Conservation (phyloP, 1,139 yeast species). For the Saccharomyces hybrid region DNA sequence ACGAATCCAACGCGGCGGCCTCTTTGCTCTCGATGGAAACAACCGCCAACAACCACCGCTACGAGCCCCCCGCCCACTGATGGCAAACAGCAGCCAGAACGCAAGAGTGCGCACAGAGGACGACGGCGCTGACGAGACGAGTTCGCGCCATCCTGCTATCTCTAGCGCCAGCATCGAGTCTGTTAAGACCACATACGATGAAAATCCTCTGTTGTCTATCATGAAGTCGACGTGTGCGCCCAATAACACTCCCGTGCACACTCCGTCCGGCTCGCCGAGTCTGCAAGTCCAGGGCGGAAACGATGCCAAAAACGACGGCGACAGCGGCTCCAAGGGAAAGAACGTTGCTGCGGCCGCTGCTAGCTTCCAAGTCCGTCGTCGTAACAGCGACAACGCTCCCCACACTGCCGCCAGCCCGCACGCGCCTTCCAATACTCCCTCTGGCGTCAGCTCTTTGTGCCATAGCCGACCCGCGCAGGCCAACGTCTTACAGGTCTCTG, state of each 20-base stretch:
- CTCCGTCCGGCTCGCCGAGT: constrained; percentile 6
- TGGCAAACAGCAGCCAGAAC: neutral
- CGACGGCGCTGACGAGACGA: neutral
- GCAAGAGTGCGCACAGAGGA: neutral
- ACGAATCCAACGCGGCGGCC: constrained; percentile 1
- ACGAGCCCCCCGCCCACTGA: neutral
- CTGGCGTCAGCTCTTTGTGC: neutral
- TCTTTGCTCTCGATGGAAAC: constrained; percentile 1
- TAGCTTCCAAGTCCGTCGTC: neutral
- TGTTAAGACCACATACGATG: constrained; percentile 12
- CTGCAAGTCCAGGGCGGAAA: neutral
- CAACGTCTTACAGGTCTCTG: neutral
- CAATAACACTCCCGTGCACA: constrained; percentile 24
- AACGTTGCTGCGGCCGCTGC: neutral
- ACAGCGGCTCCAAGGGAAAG: neutral
- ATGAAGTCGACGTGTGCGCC: constrained; percentile 23
- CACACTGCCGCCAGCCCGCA: neutral
- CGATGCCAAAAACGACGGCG: neutral
- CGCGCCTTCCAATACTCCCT: neutral
- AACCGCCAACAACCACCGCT: constrained; percentile 2
- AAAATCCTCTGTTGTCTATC: constrained; percentile 6
- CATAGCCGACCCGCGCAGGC: neutral
- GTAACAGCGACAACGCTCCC: neutral
- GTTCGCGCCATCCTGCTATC: neutral
- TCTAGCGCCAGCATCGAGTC: constrained; percentile 10